Conservation (phyloP, 192 early-diverging fungal genomes). For the Chytriomyces sp. region DNA sequence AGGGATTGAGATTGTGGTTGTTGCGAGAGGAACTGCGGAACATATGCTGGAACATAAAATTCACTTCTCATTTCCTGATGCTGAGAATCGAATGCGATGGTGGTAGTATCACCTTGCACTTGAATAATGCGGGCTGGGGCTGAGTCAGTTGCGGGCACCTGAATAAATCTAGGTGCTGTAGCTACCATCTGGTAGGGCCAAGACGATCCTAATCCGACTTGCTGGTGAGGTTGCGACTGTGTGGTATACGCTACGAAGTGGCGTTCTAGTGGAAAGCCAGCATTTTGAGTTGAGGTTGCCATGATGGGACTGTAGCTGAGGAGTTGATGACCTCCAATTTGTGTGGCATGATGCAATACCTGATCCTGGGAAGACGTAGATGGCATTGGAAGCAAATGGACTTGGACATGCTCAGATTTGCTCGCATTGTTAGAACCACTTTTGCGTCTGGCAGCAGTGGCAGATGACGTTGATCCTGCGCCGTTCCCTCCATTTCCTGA, state of each 20-base stretch:
- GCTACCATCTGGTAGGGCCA: slow-evolving; percentile 16
- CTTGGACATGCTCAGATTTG: slow-evolving; percentile 21
- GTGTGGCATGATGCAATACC: background rate
- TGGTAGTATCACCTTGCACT: slow-evolving; percentile 11
- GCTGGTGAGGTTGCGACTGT: background rate
- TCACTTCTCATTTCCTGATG: background rate
- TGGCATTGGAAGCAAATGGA: slow-evolving; percentile 14
- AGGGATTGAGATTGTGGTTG: background rate
- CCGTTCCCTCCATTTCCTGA: background rate
- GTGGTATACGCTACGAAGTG: slow-evolving; percentile 17
- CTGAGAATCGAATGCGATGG: background rate
- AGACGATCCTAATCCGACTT: background rate
- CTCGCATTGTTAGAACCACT: background rate
- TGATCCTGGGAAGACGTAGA: background rate
- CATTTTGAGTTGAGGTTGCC: background rate
- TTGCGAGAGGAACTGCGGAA: slow-evolving; percentile 13
- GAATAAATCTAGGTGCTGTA: slow-evolving; percentile 15
- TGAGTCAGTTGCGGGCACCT: background rate
- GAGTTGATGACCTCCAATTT: background rate
- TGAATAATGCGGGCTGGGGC: slow-evolving; percentile 12
- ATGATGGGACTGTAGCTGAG: slow-evolving; percentile 28
- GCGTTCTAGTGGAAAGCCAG: slow-evolving; percentile 5
- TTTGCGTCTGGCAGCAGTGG: background rate
- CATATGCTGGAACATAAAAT: slow-evolving; percentile 10
- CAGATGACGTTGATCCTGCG: background rate